Evolutionary conservation across 345 rosid genomes (phyloP).

Genomic region (Leavenworthia alabamica): DNA sequence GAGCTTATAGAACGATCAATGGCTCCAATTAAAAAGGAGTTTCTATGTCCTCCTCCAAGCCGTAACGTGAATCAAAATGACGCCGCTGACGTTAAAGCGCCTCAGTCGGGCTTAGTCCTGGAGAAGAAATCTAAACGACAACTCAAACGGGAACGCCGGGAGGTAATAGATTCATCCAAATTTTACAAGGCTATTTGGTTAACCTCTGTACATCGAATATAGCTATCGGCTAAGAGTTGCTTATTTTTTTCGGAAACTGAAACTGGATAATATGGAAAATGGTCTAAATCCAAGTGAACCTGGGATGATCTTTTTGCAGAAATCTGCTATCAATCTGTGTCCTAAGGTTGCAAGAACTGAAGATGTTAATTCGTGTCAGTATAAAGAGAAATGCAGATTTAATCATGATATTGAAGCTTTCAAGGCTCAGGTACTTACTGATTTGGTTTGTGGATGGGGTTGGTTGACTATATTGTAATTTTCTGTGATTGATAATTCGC

Average conservation of each 20-base stretch:
- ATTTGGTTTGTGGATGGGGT: not conserved
- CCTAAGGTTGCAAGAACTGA: conserved; percentile 66
- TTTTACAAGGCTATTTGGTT: not conserved
- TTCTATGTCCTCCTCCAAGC: conserved; percentile 60
- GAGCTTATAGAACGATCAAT: conserved; percentile 69
- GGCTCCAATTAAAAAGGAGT: conserved; percentile 73
- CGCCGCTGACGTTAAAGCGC: conserved; percentile 13
- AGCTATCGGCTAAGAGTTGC: not conserved
- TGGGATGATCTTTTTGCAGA: conserved; percentile 21
- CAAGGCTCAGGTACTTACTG: conserved; percentile 53
- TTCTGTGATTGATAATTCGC: not conserved
- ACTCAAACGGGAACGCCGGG: conserved; percentile 76
- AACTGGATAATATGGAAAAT: not conserved
- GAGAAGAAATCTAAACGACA: conserved; percentile 97
- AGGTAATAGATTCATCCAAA: conserved; percentile 32
- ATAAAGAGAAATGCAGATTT: conserved; percentile 63
- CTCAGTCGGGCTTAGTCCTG: conserved; percentile 36
- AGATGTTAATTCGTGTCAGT: conserved; percentile 54
- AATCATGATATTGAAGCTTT: conserved; percentile 77
- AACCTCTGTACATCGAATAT: not conserved
- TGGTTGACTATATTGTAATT: not conserved
- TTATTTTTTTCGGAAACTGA: not conserved
- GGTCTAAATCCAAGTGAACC: not conserved
- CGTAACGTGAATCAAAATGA: conserved; percentile 39
- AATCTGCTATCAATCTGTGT: conserved; percentile 55